Conservation (phyloP, 1,284 basidiomycete species). For the Stereum hirsutum region DNA sequence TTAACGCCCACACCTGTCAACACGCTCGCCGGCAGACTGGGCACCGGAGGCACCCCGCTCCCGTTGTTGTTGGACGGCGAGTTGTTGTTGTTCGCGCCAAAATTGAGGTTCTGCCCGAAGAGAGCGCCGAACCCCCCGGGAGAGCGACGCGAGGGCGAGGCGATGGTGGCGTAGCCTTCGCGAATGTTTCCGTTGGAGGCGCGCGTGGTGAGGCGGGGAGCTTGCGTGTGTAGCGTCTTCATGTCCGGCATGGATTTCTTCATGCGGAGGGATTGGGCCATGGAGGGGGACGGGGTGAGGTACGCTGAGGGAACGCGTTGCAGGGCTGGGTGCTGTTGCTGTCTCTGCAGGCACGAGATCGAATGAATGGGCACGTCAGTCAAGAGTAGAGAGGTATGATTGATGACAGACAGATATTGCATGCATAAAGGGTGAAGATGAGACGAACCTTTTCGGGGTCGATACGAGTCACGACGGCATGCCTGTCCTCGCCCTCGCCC, state of each 20-base stretch:
- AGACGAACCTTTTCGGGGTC: slow-evolving; percentile 59
- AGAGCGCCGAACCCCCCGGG: slow-evolving; percentile 62
- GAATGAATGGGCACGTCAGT: slow-evolving; percentile 2
- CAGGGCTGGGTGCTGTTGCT: slow-evolving; percentile 43
- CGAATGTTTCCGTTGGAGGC: slow-evolving; percentile 88
- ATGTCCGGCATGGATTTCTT: slow-evolving; percentile 97
- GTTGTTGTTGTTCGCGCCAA: too few species aligned
- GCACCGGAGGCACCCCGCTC: slow-evolving; percentile 63
- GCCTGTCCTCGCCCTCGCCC: slow-evolving; percentile 87
- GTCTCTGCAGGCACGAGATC: slow-evolving; percentile 22
- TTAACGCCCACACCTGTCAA: slow-evolving; percentile 36
- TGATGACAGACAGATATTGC: background rate
- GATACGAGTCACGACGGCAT: slow-evolving; percentile 87
- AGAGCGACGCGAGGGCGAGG: slow-evolving; percentile 68
- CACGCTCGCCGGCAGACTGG: slow-evolving; percentile 56
- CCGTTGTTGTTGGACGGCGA: too few species aligned
- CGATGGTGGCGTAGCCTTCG: slow-evolving; percentile 84
- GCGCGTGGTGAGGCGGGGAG: slow-evolving; percentile 73
- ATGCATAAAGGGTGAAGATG: too few species aligned
- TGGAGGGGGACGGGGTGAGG: slow-evolving; percentile 43
- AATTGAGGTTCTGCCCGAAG: slow-evolving; percentile 39
- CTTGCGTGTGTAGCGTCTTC: slow-evolving; percentile 76
- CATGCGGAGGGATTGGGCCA: slow-evolving; percentile 47
- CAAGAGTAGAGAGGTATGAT: too few species aligned
- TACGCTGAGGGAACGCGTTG: slow-evolving; percentile 70